Evolutionary conservation across 768 basidiomycete species (phyloP).

Genomic region (Mycena indigotica): DNA sequence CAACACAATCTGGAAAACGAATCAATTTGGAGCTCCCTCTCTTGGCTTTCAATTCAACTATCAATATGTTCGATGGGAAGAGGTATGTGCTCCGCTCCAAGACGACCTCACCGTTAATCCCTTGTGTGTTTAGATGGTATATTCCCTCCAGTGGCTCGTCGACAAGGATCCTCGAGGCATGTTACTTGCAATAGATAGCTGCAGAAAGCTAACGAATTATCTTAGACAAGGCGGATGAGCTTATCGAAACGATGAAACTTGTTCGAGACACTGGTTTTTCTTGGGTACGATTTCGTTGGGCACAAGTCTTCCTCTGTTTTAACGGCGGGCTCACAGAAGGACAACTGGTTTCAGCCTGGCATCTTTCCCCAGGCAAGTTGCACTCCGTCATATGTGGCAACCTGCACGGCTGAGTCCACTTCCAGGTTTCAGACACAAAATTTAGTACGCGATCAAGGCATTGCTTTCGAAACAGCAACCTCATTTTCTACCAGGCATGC

Average conservation of each 20-base stretch:
- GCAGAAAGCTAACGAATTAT: not conserved
- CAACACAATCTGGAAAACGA: conserved; percentile 39
- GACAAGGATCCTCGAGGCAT: conserved; percentile 42
- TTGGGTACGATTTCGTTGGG: conserved; percentile 28
- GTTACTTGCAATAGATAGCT: not conserved
- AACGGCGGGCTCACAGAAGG: conserved; percentile 31
- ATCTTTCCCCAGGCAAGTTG: conserved; percentile 35
- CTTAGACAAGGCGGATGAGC: conserved; percentile 36
- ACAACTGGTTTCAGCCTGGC: conserved; percentile 40
- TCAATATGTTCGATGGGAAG: conserved; percentile 47
- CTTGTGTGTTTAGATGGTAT: conserved; percentile 31
- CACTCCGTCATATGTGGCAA: not conserved
- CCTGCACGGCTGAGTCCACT: not conserved
- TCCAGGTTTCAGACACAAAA: not conserved
- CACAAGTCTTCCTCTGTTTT: not conserved
- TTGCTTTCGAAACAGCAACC: not conserved
- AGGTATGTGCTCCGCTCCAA: conserved; percentile 25
- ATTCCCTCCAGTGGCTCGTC: conserved; percentile 42
- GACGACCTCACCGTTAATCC: not conserved
- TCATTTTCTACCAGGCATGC: not conserved
- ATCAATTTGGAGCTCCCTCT: conserved; percentile 36
- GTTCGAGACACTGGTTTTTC: conserved; percentile 41
- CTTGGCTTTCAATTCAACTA: conserved; percentile 46
- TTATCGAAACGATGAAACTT: conserved; percentile 45
- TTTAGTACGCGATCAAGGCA: not conserved